phyloP scores from a whole-genome alignment of 2,329 filamentous ascomycete genomes.

The Pochonia chlamydosporia region DNA sequence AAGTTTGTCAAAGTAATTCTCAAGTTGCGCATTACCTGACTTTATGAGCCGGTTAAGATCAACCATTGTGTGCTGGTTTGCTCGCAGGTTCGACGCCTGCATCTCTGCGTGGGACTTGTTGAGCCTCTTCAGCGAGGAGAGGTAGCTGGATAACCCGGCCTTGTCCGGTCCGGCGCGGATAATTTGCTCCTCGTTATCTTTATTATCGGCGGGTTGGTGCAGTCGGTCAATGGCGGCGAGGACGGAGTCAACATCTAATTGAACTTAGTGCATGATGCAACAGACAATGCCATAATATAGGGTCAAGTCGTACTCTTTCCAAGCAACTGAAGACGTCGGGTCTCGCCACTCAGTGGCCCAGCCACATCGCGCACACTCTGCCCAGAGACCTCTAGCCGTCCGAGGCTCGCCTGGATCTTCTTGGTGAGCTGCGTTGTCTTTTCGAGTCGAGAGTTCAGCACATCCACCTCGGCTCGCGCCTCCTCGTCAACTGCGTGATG shows the following conservation, averaged over 20 bases:
- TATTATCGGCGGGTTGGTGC: slow-evolving; percentile 85
- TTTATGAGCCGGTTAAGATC: slow-evolving; percentile 75
- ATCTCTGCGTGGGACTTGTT: slow-evolving; percentile 80
- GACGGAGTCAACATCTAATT: slow-evolving; percentile 74
- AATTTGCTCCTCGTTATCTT: slow-evolving; percentile 85
- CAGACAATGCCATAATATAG: background rate
- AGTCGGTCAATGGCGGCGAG: slow-evolving; percentile 83
- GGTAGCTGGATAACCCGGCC: slow-evolving; percentile 75
- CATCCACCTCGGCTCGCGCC: slow-evolving; percentile 63
- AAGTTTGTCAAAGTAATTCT: slow-evolving; percentile 75
- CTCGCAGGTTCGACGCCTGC: slow-evolving; percentile 81
- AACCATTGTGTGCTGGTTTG: slow-evolving; percentile 82
- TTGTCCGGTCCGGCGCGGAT: slow-evolving; percentile 83
- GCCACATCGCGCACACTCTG: slow-evolving; percentile 89
- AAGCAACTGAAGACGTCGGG: slow-evolving; percentile 79
- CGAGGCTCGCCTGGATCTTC: slow-evolving; percentile 87
- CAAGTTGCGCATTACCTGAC: slow-evolving; percentile 74
- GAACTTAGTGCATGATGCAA: slow-evolving; percentile 11
- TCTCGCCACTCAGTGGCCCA: slow-evolving; percentile 88
- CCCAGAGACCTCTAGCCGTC: slow-evolving; percentile 78
- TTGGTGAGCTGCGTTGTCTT: slow-evolving; percentile 92
- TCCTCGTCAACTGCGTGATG: slow-evolving; percentile 57
- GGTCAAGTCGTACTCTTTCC: slow-evolving; percentile 58
- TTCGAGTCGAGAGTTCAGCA: slow-evolving; percentile 69
- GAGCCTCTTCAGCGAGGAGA: slow-evolving; percentile 83